These are phyloP conservation scores for Nemania serpens DNA, from an alignment of 2,329 filamentous ascomycete species.

Conservation along the genomic window DNA sequence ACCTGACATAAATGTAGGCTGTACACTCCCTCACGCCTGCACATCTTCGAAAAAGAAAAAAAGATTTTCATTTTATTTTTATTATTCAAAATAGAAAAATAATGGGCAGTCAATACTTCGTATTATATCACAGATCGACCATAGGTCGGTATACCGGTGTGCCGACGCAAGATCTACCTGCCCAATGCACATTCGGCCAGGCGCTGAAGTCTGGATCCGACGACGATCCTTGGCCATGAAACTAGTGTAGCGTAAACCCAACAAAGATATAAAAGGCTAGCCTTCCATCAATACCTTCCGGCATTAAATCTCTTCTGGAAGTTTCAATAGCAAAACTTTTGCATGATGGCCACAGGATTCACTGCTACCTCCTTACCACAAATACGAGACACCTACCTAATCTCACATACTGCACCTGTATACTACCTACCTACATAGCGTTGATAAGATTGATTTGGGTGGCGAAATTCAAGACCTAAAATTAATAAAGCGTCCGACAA, in stretches of 20 bases:
- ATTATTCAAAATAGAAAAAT: too few relatives aligned
- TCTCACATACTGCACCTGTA: neutral
- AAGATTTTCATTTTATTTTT: too few relatives aligned
- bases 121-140: neutral
- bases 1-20: neutral
- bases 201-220: conserved; percentile 17
- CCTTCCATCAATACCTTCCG: conserved; percentile 16
- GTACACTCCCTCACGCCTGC: conserved; percentile 2
- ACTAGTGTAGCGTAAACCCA: neutral
- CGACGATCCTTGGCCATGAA: conserved; percentile 20
- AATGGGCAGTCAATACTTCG: too few relatives aligned
- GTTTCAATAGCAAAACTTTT: conserved; percentile 11
- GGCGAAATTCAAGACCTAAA: conserved; percentile 14
- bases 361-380: neutral
- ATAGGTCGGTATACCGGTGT: neutral
- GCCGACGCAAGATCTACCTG: conserved; percentile 11
- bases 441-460: conserved; percentile 17
- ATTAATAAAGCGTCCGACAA: conserved; percentile 26
- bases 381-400: conserved; percentile 10
- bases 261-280: conserved; percentile 16
- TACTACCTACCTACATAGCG: too few relatives aligned
- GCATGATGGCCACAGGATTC: conserved; percentile 1
- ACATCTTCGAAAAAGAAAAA: conserved; percentile 7
- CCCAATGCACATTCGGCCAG: conserved; percentile 6
- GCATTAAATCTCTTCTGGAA: conserved; percentile 1